Evolutionary conservation across 2,329 filamentous ascomycete species (phyloP), one percentile per base, ranked within the genome.

Genomic region (Juglanconis oblonga): DNA sequence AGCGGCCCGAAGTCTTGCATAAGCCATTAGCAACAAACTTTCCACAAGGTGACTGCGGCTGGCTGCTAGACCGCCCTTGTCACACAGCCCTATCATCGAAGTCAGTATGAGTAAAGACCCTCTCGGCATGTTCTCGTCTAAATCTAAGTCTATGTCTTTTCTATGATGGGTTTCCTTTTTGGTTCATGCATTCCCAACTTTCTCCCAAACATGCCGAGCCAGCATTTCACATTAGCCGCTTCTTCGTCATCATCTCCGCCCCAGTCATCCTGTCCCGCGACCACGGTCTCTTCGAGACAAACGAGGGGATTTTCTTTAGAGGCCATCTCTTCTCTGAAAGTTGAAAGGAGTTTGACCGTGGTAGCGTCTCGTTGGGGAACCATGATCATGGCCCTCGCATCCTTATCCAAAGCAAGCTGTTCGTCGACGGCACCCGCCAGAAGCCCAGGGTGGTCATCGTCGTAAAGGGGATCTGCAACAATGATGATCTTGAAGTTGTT

Each of bases 401-500:
- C 76, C 0, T 72, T 58, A 3, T 78, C 79, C 13, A 78, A 74
- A 8, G 81, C 81, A 10, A 97, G 79, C 74, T 92, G 91, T 44
- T 81, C 76, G 9, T 80, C 74, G 49, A 98, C 87, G 13, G 90
- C 87, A 13, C 86, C 79, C 0, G 87, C 86, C 29, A 98, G 81
- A 68, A 95, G 84, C 3, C 73, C 75, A 0, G 94, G 92, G 69
- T 98, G 95, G 4, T 90, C 83, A 52, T 92, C 83, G 50, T 93
- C 92, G 74, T 98, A 98, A 24, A 99, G 78, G 0, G 91, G 85
- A 72, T 99, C 95, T 3, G 94, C 92, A 2, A 87, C 91, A 3
- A 99, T 80, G 48, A 98, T 86, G 57, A 97, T 77, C 79, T 81
- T 76, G 67, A 88, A 89, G 36, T 82, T 77, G 49, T 79, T 77